Evolutionary conservation across 1,284 basidiomycete species (phyloP).

Genomic region (Ceratobasidium sp.): DNA sequence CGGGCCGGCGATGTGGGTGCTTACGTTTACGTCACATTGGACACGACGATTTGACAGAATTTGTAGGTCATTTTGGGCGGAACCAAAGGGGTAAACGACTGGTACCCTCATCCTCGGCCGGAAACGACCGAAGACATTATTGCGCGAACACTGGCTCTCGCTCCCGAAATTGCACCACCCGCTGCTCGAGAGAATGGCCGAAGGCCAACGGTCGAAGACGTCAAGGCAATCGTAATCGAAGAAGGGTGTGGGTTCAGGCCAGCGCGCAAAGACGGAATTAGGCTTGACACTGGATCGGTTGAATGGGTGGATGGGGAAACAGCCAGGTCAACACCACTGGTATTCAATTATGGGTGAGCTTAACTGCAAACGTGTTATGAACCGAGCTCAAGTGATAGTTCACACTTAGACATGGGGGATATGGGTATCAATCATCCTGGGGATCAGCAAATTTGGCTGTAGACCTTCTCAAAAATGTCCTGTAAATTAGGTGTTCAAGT

Average conservation of each 20-base stretch:
- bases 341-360: slow-evolving; percentile 58
- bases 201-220: slow-evolving; percentile 64
- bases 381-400: slow-evolving; percentile 41
- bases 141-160: slow-evolving; percentile 60
- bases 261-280: slow-evolving; percentile 55
- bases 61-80: slow-evolving; percentile 70
- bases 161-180: slow-evolving; percentile 72
- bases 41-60: not conserved
- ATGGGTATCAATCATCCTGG: slow-evolving; percentile 75
- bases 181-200: slow-evolving; percentile 49
- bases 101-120: slow-evolving; percentile 63
- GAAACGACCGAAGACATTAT: slow-evolving; percentile 69
- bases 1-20: slow-evolving; percentile 65
- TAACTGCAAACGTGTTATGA: slow-evolving; percentile 40
- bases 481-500: slow-evolving; percentile 8
- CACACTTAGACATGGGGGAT: slow-evolving; percentile 58
- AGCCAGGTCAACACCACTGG: slow-evolving; percentile 49
- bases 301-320: slow-evolving; percentile 39
- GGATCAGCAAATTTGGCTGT: slow-evolving; percentile 67
- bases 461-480: slow-evolving; percentile 54
- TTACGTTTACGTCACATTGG: not conserved
- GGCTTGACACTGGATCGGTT: slow-evolving; percentile 52
- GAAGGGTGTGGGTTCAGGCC: slow-evolving; percentile 66
- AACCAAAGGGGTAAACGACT: slow-evolving; percentile 65
- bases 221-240: slow-evolving; percentile 66